Evolutionary conservation across 345 rosid genomes (phyloP).

Genomic region (Citrus sp.): DNA sequence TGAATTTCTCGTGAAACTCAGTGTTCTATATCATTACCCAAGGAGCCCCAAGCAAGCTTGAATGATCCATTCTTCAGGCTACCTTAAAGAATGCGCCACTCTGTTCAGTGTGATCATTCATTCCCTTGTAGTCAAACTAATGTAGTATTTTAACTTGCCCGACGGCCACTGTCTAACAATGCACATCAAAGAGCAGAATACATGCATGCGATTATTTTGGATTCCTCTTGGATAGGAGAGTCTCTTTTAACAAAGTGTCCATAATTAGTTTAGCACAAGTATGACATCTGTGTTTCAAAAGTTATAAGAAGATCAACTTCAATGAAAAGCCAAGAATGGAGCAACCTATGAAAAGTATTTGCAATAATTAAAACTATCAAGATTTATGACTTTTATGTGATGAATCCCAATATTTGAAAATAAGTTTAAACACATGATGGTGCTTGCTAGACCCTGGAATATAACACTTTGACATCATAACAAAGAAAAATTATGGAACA

Average conservation of each 20-base stretch:
- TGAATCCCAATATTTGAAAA: not conserved
- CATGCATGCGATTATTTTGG: not conserved
- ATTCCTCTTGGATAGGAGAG: not conserved
- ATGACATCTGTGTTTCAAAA: not conserved
- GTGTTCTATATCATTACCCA: not conserved
- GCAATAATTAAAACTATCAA: not conserved
- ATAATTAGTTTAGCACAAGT: not conserved
- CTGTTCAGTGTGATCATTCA: not conserved
- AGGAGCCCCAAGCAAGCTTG: not conserved
- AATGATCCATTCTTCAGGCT: not conserved
- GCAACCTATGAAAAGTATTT: not conserved
- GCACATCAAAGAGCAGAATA: not conserved
- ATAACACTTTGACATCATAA: not conserved
- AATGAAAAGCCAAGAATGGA: not conserved
- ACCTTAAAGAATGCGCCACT: not conserved
- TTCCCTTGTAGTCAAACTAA: not conserved
- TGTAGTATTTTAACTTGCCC: not conserved
- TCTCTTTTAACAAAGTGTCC: not conserved
- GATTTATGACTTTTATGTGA: not conserved
- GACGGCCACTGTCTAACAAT: not conserved
- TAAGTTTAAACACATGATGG: not conserved
- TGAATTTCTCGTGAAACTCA: not conserved
- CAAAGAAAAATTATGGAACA: not conserved
- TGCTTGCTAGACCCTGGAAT: not conserved
- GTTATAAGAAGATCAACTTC: not conserved